Conservation (phyloP, 345 rosid genomes). For the Combretum micranthum region DNA sequence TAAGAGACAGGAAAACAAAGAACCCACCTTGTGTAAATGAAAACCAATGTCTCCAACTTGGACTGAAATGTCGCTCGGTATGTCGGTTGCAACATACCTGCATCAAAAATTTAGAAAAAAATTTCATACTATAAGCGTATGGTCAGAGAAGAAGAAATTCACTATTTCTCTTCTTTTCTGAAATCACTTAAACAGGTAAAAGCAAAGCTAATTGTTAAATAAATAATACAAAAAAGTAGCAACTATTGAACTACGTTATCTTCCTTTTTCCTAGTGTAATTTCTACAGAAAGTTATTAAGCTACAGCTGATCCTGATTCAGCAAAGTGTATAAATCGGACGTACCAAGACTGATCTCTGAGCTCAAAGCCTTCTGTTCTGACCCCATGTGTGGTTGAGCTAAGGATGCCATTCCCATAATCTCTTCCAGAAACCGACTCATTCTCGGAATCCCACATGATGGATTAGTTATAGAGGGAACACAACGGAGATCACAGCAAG, state of each 20-base stretch:
- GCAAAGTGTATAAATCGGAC: background rate
- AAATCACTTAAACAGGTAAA: background rate
- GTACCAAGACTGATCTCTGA: conserved; percentile 82
- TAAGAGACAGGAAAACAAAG: background rate
- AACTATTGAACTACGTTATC: background rate
- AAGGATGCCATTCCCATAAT: conserved; percentile 66
- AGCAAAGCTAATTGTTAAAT: too few species aligned
- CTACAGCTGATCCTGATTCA: background rate
- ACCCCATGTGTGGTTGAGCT: conserved; percentile 56
- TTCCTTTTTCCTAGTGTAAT: background rate
- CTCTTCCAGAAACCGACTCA: conserved; percentile 54
- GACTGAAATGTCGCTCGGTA: conserved; percentile 85
- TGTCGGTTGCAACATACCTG: conserved; percentile 91
- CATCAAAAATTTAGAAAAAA: background rate
- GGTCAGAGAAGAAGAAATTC: too few species aligned
- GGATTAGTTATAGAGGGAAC: conserved; percentile 1
- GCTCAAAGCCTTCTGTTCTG: conserved; percentile 81
- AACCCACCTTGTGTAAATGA: conserved; percentile 82
- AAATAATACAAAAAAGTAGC: too few species aligned
- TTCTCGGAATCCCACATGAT: conserved; percentile 93
- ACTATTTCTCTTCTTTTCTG: too few species aligned
- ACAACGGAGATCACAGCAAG: conserved; percentile 5
- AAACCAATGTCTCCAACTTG: conserved; percentile 66
- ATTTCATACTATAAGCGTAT: too few species aligned
- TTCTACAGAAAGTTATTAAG: background rate